These are phyloP conservation scores for Nigrospora oryzae DNA, from an alignment of 2,329 filamentous ascomycete genomes.

Conservation along the genomic window DNA sequence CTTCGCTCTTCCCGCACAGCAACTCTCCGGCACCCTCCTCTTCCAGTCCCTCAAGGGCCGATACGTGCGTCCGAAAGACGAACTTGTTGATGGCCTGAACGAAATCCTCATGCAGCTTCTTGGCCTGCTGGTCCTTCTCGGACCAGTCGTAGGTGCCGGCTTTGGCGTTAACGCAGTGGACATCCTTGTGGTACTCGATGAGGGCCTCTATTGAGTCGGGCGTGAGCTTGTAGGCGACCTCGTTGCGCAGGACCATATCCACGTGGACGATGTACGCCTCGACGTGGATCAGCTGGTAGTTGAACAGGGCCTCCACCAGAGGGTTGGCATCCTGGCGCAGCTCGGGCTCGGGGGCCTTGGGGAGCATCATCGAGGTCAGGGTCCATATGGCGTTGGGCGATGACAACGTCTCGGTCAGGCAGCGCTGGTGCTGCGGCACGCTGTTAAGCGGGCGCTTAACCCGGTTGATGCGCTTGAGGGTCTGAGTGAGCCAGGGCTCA, in stretches of 20 bases:
- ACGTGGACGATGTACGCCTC: conserved; percentile 98
- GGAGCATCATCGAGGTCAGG: conserved; percentile 83
- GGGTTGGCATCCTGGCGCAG: conserved; percentile 75
- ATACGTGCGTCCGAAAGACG: conserved; percentile 82
- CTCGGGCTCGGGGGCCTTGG: conserved; percentile 80
- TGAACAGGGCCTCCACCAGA: conserved; percentile 78
- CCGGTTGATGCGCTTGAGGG: conserved; percentile 91
- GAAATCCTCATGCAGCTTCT: conserved; percentile 96
- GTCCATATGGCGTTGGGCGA: conserved; percentile 90
- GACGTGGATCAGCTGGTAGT: conserved; percentile 86
- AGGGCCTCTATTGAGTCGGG: conserved; percentile 88
- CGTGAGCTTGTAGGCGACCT: conserved; percentile 97
- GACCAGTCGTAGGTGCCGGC: conserved; percentile 90
- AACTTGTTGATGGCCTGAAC: conserved; percentile 96
- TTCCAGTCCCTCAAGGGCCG: conserved; percentile 88
- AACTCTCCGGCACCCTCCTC: conserved; percentile 94
- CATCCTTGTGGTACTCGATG: conserved; percentile 91
- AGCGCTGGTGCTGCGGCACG: conserved; percentile 89
- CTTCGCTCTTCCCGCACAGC: conserved; percentile 81
- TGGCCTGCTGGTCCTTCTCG: conserved; percentile 91
- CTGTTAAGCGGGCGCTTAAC: conserved; percentile 97
- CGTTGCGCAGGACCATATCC: conserved; percentile 96
- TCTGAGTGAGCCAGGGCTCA: conserved; percentile 94
- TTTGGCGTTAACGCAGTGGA: conserved; percentile 85
- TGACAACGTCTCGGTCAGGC: conserved; percentile 88